Percentiles rank a stretch among this genome's conserved stretches.
Conservation (phyloP, 345 rosid genomes). For the Pistacia atlantica region DNA sequence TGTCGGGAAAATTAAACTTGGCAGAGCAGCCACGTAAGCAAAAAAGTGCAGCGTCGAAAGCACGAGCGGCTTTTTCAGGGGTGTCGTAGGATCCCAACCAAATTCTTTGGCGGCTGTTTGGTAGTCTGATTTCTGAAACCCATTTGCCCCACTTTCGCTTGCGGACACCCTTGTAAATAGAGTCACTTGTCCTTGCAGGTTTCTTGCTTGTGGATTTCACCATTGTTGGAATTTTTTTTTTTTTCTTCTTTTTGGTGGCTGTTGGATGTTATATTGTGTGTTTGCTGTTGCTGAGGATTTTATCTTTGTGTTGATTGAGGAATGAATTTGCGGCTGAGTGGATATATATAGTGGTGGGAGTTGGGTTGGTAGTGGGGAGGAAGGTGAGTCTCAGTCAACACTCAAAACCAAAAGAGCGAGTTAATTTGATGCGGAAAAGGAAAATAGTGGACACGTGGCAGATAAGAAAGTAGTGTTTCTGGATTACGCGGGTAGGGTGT, state of each 20-base stretch:
- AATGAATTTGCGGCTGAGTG: slow-evolving; percentile 11
- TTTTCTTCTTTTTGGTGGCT: neutral
- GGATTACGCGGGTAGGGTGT: slow-evolving; percentile 15
- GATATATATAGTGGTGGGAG: neutral
- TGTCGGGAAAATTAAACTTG: slow-evolving; percentile 69
- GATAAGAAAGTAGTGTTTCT: neutral
- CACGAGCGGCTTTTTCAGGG: slow-evolving; percentile 79
- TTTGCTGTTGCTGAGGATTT: neutral
- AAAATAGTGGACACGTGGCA: neutral
- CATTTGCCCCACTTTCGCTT: slow-evolving; percentile 74
- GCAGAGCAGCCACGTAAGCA: slow-evolving; percentile 74
- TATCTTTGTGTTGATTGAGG: neutral
- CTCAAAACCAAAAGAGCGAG: slow-evolving; percentile 26
- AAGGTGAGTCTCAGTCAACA: neutral
- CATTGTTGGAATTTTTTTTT: slow-evolving; percentile 17
- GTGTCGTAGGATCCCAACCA: slow-evolving; percentile 75
- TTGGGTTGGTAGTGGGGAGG: neutral
- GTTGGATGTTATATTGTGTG: neutral
- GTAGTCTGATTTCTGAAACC: slow-evolving; percentile 64
- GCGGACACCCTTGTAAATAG: slow-evolving; percentile 53
- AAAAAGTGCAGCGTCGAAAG: slow-evolving; percentile 80
- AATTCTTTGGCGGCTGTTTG: slow-evolving; percentile 57
- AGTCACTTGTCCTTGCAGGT: slow-evolving; percentile 25
- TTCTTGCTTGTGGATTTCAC: slow-evolving; percentile 24
- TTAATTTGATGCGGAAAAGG: slow-evolving; percentile 12